phyloP scores from a whole-genome alignment of 2,329 filamentous ascomycete genomes.

The Pochonia chlamydosporia region DNA sequence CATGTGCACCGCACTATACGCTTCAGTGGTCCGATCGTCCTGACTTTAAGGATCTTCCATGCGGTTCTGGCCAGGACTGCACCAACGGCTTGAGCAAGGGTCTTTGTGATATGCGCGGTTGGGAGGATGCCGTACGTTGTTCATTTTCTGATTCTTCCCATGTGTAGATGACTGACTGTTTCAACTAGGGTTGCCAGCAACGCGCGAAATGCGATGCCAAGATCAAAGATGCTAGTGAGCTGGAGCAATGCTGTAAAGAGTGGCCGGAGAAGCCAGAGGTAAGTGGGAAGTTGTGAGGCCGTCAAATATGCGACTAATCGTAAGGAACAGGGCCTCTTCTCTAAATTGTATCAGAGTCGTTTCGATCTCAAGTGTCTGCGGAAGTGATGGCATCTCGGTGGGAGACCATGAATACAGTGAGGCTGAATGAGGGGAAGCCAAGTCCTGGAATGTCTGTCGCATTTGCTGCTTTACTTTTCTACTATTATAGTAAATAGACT shows the following conservation, averaged over 20 bases:
- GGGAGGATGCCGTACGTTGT: not conserved
- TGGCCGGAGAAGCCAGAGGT: not conserved
- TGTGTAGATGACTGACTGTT: not conserved
- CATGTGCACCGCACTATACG: not conserved
- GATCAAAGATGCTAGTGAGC: not conserved
- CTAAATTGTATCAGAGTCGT: not conserved
- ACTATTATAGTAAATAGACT: too few relatives aligned
- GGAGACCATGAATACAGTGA: not conserved
- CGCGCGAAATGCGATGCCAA: not conserved
- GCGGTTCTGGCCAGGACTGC: not conserved
- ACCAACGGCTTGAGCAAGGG: not conserved
- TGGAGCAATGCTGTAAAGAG: not conserved
- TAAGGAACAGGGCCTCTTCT: too few relatives aligned
- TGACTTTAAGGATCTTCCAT: not conserved
- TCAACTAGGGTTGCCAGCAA: not conserved
- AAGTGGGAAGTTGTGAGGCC: too few relatives aligned
- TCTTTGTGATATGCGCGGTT: not conserved
- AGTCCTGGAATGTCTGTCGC: not conserved
- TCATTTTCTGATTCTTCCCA: not conserved
- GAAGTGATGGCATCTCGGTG: not conserved
- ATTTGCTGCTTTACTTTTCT: too few relatives aligned
- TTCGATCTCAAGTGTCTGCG: not conserved
- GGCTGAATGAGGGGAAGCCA: not conserved
- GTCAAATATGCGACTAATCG: too few relatives aligned
- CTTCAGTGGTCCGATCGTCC: not conserved